These are phyloP conservation scores for Thymus quinquecostatus DNA, from an alignment of 257 asterid species.

Conservation along the genomic window DNA sequence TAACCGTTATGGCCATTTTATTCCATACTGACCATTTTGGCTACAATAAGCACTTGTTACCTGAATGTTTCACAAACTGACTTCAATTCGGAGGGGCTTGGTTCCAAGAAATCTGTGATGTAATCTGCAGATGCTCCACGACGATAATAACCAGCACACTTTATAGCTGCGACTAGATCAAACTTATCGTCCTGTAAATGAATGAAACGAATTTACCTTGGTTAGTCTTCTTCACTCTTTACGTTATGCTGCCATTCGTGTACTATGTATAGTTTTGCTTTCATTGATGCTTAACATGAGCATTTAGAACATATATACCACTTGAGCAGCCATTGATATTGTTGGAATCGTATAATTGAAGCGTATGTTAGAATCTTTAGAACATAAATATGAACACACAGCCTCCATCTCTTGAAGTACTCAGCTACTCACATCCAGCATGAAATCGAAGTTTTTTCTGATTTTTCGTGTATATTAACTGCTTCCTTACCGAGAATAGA, in stretches of 20 bases:
- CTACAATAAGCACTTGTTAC: constrained; percentile 16
- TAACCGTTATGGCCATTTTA: too few relatives aligned
- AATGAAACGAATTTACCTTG: background rate
- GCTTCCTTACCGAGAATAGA: constrained; percentile 51
- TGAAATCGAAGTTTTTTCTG: background rate
- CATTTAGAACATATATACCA: too few relatives aligned
- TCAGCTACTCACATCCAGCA: too few relatives aligned
- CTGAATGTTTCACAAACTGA: constrained; percentile 43
- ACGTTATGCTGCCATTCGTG: too few relatives aligned
- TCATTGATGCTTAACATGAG: too few relatives aligned
- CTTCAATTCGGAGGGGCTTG: constrained; percentile 45
- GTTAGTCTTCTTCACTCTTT: too few relatives aligned
- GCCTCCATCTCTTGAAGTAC: too few relatives aligned
- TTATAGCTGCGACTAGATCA: constrained; percentile 51
- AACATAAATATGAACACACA: too few relatives aligned
- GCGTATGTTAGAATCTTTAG: too few relatives aligned
- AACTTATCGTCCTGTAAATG: constrained; percentile 46
- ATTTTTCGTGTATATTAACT: background rate
- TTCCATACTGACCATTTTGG: background rate
- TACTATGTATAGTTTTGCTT: too few relatives aligned
- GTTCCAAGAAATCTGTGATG: constrained; percentile 54
- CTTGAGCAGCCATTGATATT: too few relatives aligned
- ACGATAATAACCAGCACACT: constrained; percentile 47
- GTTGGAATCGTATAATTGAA: too few relatives aligned
- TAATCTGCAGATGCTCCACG: constrained; percentile 47